These are phyloP conservation scores for Heterobasidion occidentale DNA, from an alignment of 1,284 basidiomycete genomes.

Conservation along the genomic window DNA sequence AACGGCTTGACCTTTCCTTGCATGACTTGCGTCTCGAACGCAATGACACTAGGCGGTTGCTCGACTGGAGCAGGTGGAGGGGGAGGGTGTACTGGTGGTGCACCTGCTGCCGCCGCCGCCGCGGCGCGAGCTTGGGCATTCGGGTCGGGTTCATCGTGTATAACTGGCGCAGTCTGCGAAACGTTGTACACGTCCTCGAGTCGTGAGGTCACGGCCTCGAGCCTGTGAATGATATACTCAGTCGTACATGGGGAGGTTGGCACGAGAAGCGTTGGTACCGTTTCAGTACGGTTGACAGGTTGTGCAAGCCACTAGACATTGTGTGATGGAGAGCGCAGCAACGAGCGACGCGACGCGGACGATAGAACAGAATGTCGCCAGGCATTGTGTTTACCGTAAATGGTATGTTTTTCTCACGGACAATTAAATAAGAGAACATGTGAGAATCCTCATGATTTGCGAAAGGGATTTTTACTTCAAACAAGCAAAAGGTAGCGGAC, in stretches of 20 bases:
- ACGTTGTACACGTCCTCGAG: slow-evolving; percentile 74
- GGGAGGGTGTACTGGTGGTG: slow-evolving; percentile 31
- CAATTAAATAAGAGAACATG: too few relatives aligned
- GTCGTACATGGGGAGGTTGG: slow-evolving; percentile 3
- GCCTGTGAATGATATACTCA: slow-evolving; percentile 30
- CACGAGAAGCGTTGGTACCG: slow-evolving; percentile 37
- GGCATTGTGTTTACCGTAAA: too few relatives aligned
- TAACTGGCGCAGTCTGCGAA: neutral
- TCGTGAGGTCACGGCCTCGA: slow-evolving; percentile 91
- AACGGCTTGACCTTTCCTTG: slow-evolving; percentile 70
- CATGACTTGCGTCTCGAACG: slow-evolving; percentile 71
- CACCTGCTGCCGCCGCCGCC: slow-evolving; percentile 29
- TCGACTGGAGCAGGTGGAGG: slow-evolving; percentile 33
- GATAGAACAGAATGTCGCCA: too few relatives aligned
- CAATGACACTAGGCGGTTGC: slow-evolving; percentile 56
- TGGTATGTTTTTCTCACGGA: too few relatives aligned
- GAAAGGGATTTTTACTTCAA: too few relatives aligned
- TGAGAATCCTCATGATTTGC: too few relatives aligned
- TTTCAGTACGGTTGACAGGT: slow-evolving; percentile 71
- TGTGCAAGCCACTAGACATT: slow-evolving; percentile 9
- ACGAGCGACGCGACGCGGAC: too few relatives aligned
- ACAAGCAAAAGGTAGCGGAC: too few relatives aligned
- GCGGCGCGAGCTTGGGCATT: slow-evolving; percentile 20
- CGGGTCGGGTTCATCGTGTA: slow-evolving; percentile 9
- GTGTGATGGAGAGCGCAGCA: neutral